Evolutionary conservation across 2,329 filamentous ascomycete genomes (phyloP).

Genomic region (Cladophialophora carrionii): DNA sequence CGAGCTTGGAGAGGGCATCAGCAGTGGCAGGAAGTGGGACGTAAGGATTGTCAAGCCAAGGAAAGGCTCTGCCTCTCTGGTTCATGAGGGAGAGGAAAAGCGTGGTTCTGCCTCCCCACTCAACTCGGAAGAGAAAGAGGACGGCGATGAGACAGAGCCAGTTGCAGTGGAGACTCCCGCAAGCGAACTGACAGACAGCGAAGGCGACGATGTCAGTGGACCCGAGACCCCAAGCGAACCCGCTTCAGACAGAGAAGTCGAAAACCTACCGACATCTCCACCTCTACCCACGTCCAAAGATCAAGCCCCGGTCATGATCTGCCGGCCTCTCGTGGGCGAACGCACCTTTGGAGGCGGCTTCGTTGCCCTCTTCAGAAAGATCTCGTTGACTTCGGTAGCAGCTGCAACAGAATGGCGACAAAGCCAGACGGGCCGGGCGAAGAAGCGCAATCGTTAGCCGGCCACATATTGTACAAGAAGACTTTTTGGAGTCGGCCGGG

Average conservation of each 20-base stretch:
- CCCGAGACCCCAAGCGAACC: slow-evolving; percentile 41
- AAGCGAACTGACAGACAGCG: no score
- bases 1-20: slow-evolving; percentile 52
- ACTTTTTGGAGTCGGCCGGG: no score
- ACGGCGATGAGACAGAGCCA: not conserved
- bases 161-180: no score
- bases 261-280: not conserved
- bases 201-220: not conserved
- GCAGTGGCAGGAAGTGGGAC: slow-evolving; percentile 54
- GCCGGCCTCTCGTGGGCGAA: slow-evolving; percentile 56
- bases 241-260: slow-evolving; percentile 13
- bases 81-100: not conserved
- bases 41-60: slow-evolving; percentile 46
- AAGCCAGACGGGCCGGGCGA: slow-evolving; percentile 28
- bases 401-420: slow-evolving; percentile 21
- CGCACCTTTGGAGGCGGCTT: slow-evolving; percentile 57
- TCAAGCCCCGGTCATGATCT: slow-evolving; percentile 52
- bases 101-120: not conserved
- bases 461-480: not conserved
- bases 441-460: slow-evolving; percentile 24
- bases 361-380: slow-evolving; percentile 54
- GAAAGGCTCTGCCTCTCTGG: not conserved
- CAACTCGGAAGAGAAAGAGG: not conserved
- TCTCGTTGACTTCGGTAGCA: slow-evolving; percentile 16
- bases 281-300: not conserved